Evolutionary conservation across 306 rosid species (phyloP).

Genomic region (Arachis hypogaea): DNA sequence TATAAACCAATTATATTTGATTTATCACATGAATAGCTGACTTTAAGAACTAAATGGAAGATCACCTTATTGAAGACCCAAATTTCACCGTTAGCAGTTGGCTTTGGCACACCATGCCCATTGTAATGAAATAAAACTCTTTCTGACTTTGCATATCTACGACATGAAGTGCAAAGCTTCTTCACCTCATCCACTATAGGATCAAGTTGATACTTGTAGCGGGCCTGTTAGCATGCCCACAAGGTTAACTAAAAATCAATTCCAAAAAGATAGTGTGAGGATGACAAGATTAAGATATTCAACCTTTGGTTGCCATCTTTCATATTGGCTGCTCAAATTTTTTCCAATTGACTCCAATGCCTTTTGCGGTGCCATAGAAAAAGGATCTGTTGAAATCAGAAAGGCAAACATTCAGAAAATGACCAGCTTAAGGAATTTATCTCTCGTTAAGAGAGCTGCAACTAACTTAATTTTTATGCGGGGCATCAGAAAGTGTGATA

Average conservation of each 20-base stretch:
- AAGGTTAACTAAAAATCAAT: conserved; percentile 40
- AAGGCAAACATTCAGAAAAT: conserved; percentile 16
- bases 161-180: conserved; percentile 93
- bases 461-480: neutral
- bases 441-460: conserved; percentile 16
- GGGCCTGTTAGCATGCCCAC: conserved; percentile 68
- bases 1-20: neutral
- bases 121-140: conserved; percentile 97
- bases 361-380: conserved; percentile 92
- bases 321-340: conserved; percentile 83
- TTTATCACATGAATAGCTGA: conserved; percentile 14
- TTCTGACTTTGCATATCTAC: conserved; percentile 82
- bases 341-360: conserved; percentile 95
- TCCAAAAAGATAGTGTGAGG: conserved; percentile 29
- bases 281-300: conserved; percentile 38
- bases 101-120: conserved; percentile 99
- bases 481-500: neutral
- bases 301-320: conserved; percentile 99
- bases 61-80: conserved; percentile 98
- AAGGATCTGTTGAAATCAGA: conserved; percentile 71
- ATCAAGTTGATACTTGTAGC: conserved; percentile 88
- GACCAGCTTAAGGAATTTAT: conserved; percentile 22
- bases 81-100: conserved; percentile 95
- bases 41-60: conserved; percentile 11
- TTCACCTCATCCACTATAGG: conserved; percentile 97